Evolutionary conservation across 2,329 filamentous ascomycete genomes (phyloP), one percentile per base, ranked within the genome.

Genomic region (Aspergillus piperis): DNA sequence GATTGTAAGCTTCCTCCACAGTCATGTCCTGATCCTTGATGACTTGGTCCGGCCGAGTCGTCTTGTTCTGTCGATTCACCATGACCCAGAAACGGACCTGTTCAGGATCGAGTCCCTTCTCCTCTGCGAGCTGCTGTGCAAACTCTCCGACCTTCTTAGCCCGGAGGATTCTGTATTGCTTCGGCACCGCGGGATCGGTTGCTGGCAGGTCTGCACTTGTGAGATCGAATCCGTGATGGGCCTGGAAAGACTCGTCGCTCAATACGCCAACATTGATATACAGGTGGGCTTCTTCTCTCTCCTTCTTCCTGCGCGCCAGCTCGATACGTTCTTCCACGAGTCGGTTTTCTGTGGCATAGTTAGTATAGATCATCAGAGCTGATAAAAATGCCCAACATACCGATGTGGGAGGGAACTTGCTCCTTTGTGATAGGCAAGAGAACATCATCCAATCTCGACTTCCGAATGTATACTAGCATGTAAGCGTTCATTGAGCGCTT

Each of bases 61-160:
- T 99, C 77, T 96, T 97, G 74, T 99, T 99, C 75, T 99, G 95
- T 10, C 95, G 89, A 73, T 97, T 98, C 1, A 99, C 95, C 93
- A 99, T 97, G 57, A 92, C 87, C 96, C 95, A 99, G 17, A 96
- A 85, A 21, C 95, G 87, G 23, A 98, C 78, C 62, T 86, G 85
- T 59, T 87, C 86, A 0, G 89, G 82, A 48, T 93, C 87, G 53
- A 90, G 77, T 0, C 81, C 83, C 53, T 90, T 82, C 59, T 96
- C 90, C 41, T 86, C 78, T 0, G 90, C 92, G 61, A 98, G 83
- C 21, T 84, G 83, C 25, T 82, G 80, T 5, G 88, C 85, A 63
- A 98, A 88, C 7, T 97, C 90, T 50, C 86, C 81, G 64, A 98
- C 84, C 0, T 88, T 90, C 66, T 88, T 89, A n/a, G 87, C 82